phyloP scores from a whole-genome alignment of 1,139 yeast species.

The Taphrina deformans region DNA sequence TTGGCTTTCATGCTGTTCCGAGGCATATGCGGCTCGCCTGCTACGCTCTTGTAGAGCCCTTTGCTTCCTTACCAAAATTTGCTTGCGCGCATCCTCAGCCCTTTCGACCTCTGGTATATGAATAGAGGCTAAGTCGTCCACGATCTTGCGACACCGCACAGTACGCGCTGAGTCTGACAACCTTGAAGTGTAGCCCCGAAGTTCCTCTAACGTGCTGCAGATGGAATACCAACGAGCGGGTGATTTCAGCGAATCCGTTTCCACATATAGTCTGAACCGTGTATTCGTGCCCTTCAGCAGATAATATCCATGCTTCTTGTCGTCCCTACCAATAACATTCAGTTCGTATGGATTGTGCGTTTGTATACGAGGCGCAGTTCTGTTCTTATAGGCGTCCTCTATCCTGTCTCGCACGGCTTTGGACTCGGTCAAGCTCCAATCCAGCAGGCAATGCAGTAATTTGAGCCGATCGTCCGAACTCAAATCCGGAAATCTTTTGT shows the following conservation, averaged over 20 bases:
- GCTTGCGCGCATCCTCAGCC: conserved; percentile 41
- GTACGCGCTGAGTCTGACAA: conserved; percentile 30
- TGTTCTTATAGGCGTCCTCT: conserved; percentile 42
- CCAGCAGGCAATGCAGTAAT: conserved; percentile 14
- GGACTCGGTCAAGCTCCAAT: conserved; percentile 26
- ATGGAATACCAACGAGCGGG: conserved; percentile 46
- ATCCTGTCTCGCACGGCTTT: conserved; percentile 37
- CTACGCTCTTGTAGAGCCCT: conserved; percentile 31
- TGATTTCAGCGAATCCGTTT: conserved; percentile 44
- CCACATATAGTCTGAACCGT: conserved; percentile 44
- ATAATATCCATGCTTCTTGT: conserved; percentile 21
- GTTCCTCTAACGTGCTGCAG: conserved; percentile 43
- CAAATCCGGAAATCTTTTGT: conserved; percentile 31
- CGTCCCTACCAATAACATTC: conserved; percentile 2
- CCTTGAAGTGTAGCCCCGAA: conserved; percentile 39
- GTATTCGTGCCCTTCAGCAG: conserved; percentile 36
- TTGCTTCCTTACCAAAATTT: conserved; percentile 37
- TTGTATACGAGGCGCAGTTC: conserved; percentile 41
- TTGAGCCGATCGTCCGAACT: conserved; percentile 20
- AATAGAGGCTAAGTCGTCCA: conserved; percentile 31
- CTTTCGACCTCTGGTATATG: conserved; percentile 41
- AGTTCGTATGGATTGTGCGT: conserved; percentile 33
- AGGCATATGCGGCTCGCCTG: conserved; percentile 39
- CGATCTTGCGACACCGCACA: conserved; percentile 21
- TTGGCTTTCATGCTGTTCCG: conserved; percentile 43